Conservation (phyloP, 2,329 filamentous ascomycete species). For the Botrytis tulipae region DNA sequence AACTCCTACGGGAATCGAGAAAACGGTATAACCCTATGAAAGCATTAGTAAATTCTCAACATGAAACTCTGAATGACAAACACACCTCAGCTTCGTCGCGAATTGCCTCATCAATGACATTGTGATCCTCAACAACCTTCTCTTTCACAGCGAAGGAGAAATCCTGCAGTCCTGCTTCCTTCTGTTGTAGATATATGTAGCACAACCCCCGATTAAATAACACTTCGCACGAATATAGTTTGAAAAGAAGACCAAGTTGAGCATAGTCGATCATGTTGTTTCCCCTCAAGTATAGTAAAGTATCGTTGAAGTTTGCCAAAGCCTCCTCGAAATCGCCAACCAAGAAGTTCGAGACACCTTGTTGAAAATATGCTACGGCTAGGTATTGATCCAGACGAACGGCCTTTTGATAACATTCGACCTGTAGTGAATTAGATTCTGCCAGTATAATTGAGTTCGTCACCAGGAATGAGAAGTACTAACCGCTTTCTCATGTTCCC, state of each 20-base stretch:
- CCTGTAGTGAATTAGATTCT: constrained; percentile 51
- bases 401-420: constrained; percentile 91
- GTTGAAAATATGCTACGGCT: constrained; percentile 96
- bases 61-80: not conserved
- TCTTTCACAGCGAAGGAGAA: constrained; percentile 88
- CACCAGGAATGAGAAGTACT: constrained; percentile 41
- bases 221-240: constrained; percentile 95
- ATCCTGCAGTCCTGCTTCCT: constrained; percentile 87
- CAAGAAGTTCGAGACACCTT: constrained; percentile 96
- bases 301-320: constrained; percentile 97
- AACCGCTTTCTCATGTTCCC: constrained; percentile 94
- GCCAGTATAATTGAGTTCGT: not conserved
- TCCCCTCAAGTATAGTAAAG: constrained; percentile 86
- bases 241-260: constrained; percentile 91
- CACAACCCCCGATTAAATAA: constrained; percentile 96
- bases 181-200: constrained; percentile 95
- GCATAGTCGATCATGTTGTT: constrained; percentile 99
- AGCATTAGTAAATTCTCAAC: constrained; percentile 25
- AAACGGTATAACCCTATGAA: constrained; percentile 87
- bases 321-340: constrained; percentile 97
- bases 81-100: constrained; percentile 84
- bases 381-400: constrained; percentile 91
- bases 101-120: constrained; percentile 97
- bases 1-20: constrained; percentile 94
- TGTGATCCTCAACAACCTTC: constrained; percentile 93